Percentiles rank a stretch among this genome's conserved stretches.
phyloP scores from a whole-genome alignment of 2,329 filamentous ascomycete species.

The Zasmidium cellare region DNA sequence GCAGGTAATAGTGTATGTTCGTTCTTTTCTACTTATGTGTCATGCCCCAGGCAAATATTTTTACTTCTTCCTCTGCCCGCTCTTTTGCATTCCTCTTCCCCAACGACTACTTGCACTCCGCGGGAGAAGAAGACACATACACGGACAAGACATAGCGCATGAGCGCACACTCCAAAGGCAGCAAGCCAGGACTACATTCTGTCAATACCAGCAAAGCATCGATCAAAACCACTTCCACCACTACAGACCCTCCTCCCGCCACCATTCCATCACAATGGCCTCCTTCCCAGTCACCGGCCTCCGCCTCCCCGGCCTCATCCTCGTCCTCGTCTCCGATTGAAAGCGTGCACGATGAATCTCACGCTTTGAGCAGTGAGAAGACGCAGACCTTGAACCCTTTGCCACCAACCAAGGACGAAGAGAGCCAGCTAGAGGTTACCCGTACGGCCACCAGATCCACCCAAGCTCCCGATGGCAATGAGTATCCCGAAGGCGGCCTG shows the following conservation, averaged over 20 bases:
- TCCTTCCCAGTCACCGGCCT: conserved; percentile 20
- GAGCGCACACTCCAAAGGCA: conserved; percentile 40
- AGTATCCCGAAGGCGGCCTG: conserved; percentile 71
- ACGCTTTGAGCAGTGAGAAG: not conserved
- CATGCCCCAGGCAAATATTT: not conserved
- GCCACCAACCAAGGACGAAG: conserved; percentile 6
- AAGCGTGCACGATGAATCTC: not conserved
- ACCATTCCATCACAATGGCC: conserved; percentile 18
- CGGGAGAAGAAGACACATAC: not conserved
- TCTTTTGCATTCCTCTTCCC: not conserved
- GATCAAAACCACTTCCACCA: conserved; percentile 18
- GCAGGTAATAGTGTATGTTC: conserved; percentile 2
- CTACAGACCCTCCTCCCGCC: conserved; percentile 2
- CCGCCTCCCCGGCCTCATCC: conserved; percentile 18
- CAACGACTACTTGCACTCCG: not conserved
- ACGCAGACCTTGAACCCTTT: not conserved
- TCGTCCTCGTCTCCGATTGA: conserved; percentile 8
- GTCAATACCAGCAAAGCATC: conserved; percentile 3
- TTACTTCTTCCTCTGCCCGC: not conserved
- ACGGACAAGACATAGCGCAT: conserved; percentile 16
- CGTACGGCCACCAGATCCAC: conserved; percentile 16
- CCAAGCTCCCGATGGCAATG: conserved; percentile 17
- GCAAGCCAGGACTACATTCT: conserved; percentile 44
- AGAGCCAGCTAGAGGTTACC: conserved; percentile 2
- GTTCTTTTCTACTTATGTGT: conserved; percentile 1